Base-by-base conservation (phyloP, 306 rosid species). In the Parietaria judaica region DNA sequence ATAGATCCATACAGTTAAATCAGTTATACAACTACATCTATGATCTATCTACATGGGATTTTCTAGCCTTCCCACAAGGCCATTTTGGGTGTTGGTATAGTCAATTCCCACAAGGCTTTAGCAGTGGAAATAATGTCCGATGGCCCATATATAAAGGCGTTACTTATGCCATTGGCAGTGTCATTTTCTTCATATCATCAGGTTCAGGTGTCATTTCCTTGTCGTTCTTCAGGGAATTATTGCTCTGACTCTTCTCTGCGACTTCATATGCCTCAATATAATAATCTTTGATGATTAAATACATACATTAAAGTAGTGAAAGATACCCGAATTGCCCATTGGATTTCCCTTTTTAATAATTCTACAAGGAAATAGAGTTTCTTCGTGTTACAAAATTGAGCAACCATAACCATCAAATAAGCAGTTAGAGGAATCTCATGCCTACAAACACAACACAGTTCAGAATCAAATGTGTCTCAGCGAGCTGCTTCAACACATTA, bases 401-500 rank as follows among this genome's bases (percentile, higher is more conserved):
- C 61, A 64, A 48, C 54, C 51, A 57, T 48, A 17, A 54, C 62
- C 68, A 73, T 70, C 15, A 38, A 48, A 74, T 44, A 14, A 72
- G 50, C 44, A 73, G 75, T 38, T 39, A 11, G 4, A 49, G 53
- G 1, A 49, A 49, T 49, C 16, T 72, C 77, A 52, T 72, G 51
- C 59, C 36, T 56, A 62, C 59, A 69, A 23, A 69, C 60, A 47
- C 31, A 49, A 49, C 52, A 12, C 16, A 36, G 23, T 38, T 48
- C 43, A 36, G 41, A 70, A 70, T 46, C 31, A 56, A 48, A 11
- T 69, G 74, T 58, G 98, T 74, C 98, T 80, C 88, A 83, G 92
- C 96, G 85, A 91, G 90, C 71, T 81, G 95, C 96, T 85, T 85
- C 63, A 77, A 77, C 95, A 70, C 65, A 70, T 41, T 48, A 54